Percentiles rank a stretch among this genome's conserved stretches.
Conservation (phyloP, 306 rosid species). For the Quercus aquifolioides region DNA sequence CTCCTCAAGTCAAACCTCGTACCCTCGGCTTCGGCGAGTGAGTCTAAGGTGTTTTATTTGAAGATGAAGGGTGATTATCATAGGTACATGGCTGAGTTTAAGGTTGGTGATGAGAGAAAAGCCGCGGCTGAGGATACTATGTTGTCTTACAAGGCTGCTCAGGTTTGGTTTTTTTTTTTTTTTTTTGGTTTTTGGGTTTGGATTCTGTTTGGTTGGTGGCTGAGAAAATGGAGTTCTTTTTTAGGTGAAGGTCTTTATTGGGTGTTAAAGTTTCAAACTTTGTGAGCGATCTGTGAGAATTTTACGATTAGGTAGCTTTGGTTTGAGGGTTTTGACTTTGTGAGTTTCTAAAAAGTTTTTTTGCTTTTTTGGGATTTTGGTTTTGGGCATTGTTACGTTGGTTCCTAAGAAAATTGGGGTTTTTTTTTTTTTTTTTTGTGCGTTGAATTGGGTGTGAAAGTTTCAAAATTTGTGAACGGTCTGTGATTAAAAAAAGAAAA, state of each 20-base stretch:
- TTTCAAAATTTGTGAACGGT: neutral
- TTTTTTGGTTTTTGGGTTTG: conserved; percentile 1
- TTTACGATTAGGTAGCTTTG: no score
- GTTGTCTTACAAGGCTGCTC: conserved; percentile 75
- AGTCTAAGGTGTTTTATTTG: conserved; percentile 66
- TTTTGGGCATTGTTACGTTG: no score
- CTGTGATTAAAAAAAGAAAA: neutral
- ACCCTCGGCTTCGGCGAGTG: conserved; percentile 51
- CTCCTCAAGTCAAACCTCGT: conserved; percentile 54
- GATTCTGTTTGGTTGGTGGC: neutral
- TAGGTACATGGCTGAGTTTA: conserved; percentile 71
- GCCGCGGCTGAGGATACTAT: conserved; percentile 72
- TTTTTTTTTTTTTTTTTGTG: no score
- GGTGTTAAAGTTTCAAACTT: no score
- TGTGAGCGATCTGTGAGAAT: no score
- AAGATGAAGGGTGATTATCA: conserved; percentile 85
- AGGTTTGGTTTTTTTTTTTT: conserved; percentile 27
- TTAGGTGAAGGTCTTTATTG: no score
- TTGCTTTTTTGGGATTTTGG: no score
- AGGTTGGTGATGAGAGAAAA: conserved; percentile 55
- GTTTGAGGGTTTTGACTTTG: no score
- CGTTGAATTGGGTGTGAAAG: neutral
- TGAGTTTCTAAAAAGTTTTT: no score
- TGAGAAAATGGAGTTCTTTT: neutral
- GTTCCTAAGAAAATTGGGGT: no score